phyloP scores from a whole-genome alignment of 108 stramenopile species.

The Cyclotella sp. region DNA sequence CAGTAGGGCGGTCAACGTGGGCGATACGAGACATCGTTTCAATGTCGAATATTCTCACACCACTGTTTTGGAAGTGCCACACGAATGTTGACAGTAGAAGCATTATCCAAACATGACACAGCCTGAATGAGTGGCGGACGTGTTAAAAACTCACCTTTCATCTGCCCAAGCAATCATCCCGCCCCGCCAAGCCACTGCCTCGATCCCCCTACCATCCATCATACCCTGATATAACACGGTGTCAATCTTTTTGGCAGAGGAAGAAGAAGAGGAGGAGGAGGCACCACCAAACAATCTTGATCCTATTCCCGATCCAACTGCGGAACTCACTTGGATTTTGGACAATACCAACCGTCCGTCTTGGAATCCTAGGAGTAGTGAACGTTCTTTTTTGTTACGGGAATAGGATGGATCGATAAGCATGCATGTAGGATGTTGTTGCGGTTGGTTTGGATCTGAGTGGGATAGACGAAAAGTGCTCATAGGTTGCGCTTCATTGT shows the following conservation, averaged over 20 bases:
- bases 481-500: no score
- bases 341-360: slow-evolving; percentile 75
- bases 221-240: slow-evolving; percentile 43
- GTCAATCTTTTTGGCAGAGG: slow-evolving; percentile 43
- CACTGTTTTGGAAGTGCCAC: slow-evolving; percentile 21
- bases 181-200: slow-evolving; percentile 80
- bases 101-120: background rate
- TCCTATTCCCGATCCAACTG: slow-evolving; percentile 8
- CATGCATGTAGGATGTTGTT: slow-evolving; percentile 49
- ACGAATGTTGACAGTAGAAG: background rate
- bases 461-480: no score
- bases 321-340: slow-evolving; percentile 49
- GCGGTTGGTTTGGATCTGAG: no score
- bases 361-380: slow-evolving; percentile 71
- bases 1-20: slow-evolving; percentile 85
- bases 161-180: slow-evolving; percentile 83
- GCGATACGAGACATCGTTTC: slow-evolving; percentile 77
- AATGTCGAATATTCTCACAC: slow-evolving; percentile 75
- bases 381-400: slow-evolving; percentile 54
- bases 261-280: slow-evolving; percentile 15
- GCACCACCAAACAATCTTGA: slow-evolving; percentile 32
- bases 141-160: slow-evolving; percentile 45
- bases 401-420: slow-evolving; percentile 76
- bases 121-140: background rate
- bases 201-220: slow-evolving; percentile 57